A percentile compares a stretch with the other conserved stretches of the same genome.
phyloP scores from a whole-genome alignment of 768 basidiomycete genomes.

The Lentinula boryana region DNA sequence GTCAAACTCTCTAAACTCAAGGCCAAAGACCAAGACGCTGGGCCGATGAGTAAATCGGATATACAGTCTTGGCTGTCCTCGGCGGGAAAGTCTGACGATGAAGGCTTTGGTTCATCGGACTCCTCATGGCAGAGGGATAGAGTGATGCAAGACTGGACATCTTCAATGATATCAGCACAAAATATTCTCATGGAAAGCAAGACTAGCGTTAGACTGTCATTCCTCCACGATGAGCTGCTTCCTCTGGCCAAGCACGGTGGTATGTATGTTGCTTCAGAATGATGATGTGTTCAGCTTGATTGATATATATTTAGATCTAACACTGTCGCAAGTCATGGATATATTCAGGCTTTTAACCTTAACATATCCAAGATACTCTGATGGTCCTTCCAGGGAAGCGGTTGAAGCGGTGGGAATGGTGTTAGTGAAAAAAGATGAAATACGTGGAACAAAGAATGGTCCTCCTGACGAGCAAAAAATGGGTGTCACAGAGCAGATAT shows the following conservation, averaged over 20 bases:
- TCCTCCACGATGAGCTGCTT: constrained; percentile 57
- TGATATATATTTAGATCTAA: constrained; percentile 40
- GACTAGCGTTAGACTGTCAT: constrained; percentile 49
- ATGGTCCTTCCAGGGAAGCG: constrained; percentile 62
- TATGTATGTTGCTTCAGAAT: constrained; percentile 21
- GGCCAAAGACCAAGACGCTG: constrained; percentile 34
- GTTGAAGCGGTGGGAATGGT: constrained; percentile 64
- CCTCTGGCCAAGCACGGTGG: constrained; percentile 54
- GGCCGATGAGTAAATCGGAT: constrained; percentile 41
- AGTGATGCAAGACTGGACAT: constrained; percentile 49
- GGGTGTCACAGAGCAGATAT: constrained; percentile 62
- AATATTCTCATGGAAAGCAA: constrained; percentile 41
- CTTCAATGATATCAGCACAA: constrained; percentile 50
- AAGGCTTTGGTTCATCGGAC: constrained; percentile 12
- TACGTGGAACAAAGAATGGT: constrained; percentile 34
- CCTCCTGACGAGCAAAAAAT: constrained; percentile 37
- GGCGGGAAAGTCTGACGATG: constrained; percentile 29
- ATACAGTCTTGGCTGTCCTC: constrained; percentile 62
- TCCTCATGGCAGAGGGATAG: constrained; percentile 47
- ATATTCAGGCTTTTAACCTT: constrained; percentile 67
- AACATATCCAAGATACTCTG: constrained; percentile 77
- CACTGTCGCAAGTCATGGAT: constrained; percentile 56
- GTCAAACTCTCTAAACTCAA: constrained; percentile 43
- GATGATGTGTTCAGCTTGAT: background rate
- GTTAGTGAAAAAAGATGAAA: constrained; percentile 58